phyloP scores from a whole-genome alignment of 306 rosid species.

The Acmispon strigosus region DNA sequence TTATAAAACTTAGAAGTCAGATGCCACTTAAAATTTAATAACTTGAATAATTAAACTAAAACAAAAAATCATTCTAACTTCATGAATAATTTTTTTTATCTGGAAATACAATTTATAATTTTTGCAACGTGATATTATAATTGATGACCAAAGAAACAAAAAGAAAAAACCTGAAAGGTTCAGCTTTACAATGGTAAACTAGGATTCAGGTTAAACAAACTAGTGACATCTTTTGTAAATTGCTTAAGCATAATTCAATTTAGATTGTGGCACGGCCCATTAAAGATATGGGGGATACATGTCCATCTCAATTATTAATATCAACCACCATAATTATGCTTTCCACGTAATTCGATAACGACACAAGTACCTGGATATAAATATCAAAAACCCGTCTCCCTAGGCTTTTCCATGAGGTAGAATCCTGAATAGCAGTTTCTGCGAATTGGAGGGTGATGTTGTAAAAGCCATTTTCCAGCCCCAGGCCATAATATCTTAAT shows the following conservation, averaged over 20 bases:
- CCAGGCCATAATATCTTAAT: conserved; percentile 69
- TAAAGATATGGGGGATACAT: not conserved
- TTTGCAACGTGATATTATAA: not conserved
- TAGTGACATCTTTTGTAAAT: not conserved
- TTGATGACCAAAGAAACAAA: not conserved
- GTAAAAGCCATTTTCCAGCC: conserved; percentile 64
- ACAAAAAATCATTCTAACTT: not conserved
- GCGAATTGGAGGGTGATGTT: conserved; percentile 61
- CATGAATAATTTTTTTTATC: not conserved
- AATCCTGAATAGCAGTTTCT: conserved; percentile 38
- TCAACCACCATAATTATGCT: not conserved
- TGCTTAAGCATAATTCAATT: not conserved
- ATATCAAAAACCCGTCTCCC: conserved; percentile 71
- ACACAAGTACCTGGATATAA: conserved; percentile 56
- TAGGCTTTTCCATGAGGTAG: conserved; percentile 49
- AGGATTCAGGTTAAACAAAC: not conserved
- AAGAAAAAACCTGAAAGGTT: not conserved
- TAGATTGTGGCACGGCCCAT: not conserved
- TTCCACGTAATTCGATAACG: not conserved
- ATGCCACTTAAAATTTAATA: not conserved
- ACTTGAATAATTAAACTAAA: not conserved
- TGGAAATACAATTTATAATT: not conserved
- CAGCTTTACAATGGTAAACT: not conserved
- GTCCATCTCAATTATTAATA: not conserved
- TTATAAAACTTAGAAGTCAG: not conserved